phyloP scores from a whole-genome alignment of 345 rosid species.

The Gossypium bickii region DNA sequence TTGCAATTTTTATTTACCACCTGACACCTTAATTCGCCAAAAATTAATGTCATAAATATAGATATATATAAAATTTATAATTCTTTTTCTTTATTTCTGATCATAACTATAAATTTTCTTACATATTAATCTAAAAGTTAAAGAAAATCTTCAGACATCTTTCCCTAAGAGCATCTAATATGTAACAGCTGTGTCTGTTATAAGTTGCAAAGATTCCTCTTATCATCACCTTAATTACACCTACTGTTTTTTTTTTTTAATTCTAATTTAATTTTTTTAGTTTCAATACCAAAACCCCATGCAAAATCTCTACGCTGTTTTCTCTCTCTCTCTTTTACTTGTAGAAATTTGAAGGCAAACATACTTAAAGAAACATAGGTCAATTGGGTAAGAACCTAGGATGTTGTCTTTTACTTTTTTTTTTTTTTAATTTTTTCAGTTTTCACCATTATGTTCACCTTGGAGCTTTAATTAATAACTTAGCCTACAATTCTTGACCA shows the following conservation, averaged over 20 bases:
- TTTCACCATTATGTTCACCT: neutral
- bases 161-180: neutral
- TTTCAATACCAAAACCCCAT: neutral
- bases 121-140: neutral
- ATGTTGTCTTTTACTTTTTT: neutral
- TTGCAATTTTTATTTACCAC: neutral
- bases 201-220: constrained; percentile 1
- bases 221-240: neutral
- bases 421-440: neutral
- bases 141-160: neutral
- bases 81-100: neutral
- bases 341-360: neutral
- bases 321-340: no score
- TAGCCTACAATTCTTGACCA: constrained; percentile 4
- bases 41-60: neutral
- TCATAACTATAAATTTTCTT: neutral
- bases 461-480: neutral
- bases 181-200: constrained; percentile 4
- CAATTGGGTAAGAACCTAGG: neutral
- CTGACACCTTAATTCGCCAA: neutral
- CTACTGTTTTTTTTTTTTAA: neutral
- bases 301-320: neutral
- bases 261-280: neutral
- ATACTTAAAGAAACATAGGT: neutral
- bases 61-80: no score